phyloP scores from a whole-genome alignment of 345 rosid species.

The Populus ilicifolia region DNA sequence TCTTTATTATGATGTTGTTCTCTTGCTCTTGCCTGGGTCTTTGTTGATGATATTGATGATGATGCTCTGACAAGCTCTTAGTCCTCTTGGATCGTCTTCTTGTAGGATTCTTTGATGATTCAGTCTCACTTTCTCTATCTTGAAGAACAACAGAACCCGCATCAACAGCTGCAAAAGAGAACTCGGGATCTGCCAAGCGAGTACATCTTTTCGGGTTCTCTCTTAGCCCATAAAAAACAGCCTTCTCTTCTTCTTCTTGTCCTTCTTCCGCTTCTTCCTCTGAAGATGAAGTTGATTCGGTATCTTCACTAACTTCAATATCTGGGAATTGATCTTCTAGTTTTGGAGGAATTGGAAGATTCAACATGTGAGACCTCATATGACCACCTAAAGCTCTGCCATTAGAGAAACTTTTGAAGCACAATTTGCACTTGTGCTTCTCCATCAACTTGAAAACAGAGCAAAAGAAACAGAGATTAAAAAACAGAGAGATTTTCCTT shows the following conservation, averaged over 20 bases:
- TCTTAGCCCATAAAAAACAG: conserved; percentile 39
- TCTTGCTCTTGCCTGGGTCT: conserved; percentile 18
- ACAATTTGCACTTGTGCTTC: conserved; percentile 65
- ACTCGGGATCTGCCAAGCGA: conserved; percentile 65
- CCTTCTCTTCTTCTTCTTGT: conserved; percentile 18
- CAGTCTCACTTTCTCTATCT: conserved; percentile 78
- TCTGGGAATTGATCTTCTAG: conserved; percentile 19
- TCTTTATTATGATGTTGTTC: conserved; percentile 9
- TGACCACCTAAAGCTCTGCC: conserved; percentile 83
- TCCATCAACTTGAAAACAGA: conserved; percentile 43
- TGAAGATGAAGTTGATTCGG: conserved; percentile 40
- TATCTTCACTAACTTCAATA: conserved; percentile 40
- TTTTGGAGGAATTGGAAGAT: conserved; percentile 40
- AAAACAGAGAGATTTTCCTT: not conserved
- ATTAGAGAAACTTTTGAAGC: conserved; percentile 59
- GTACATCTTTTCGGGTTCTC: conserved; percentile 53
- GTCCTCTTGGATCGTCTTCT: conserved; percentile 64
- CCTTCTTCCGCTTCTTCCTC: conserved; percentile 44
- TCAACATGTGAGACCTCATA: conserved; percentile 77
- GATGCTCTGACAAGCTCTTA: conserved; percentile 25
- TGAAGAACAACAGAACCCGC: conserved; percentile 51
- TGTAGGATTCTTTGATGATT: conserved; percentile 62
- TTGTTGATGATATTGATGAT: conserved; percentile 19
- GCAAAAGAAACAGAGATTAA: conserved; percentile 9
- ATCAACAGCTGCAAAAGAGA: conserved; percentile 38